Base-by-base conservation (phyloP, 805 yeast species). In the Candida dendrica region DNA sequence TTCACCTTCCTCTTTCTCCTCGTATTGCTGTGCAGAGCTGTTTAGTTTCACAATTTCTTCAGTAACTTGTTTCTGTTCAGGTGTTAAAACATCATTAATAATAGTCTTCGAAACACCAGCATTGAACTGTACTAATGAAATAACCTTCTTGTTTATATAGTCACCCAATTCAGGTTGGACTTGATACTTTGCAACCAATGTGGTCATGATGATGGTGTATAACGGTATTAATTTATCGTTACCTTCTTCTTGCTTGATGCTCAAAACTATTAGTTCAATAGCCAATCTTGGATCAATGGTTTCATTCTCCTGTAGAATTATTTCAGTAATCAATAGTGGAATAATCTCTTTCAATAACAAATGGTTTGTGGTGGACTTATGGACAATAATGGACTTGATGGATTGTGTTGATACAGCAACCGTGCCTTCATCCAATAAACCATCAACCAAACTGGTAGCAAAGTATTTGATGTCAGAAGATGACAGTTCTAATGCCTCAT, bases 351-450 rank as follows among this genome's bases (percentile, higher is more conserved):
- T 68, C 32, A 80, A 61, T 1, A 74, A 56, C 4, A 50, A 42
- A 4, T 64, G 59, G 7, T 71, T 63, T 4, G 67, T 58, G 4
- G 51, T 47, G 3, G 53, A 43, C 0, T 50, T 48, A 6, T 53
- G 57, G 3, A 57, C 42, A 34, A 83, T 65, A 35, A 86, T 62
- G 0, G 81, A 68, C 50, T 72, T 81, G 39, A 83, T 65, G 14
- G 93, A 81, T 47, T 81, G 89, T 11, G 80, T 65, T 0, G 75
- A 66, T 9, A 76, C 62, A 0, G 66, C 57, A 8, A 68, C 50
- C 8, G 60, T 55, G n/a, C 61, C 67, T 3, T 63, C 55, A 5
- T 64, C 54, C 1, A 49, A 38, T 8, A 79, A 50, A 14, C 70
- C 66, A 4, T 49, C 52, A 1, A 65, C 45, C 9, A 79, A 52